Base-by-base conservation (phyloP, 768 basidiomycete species). In the Symmetrospora coprosmae region DNA sequence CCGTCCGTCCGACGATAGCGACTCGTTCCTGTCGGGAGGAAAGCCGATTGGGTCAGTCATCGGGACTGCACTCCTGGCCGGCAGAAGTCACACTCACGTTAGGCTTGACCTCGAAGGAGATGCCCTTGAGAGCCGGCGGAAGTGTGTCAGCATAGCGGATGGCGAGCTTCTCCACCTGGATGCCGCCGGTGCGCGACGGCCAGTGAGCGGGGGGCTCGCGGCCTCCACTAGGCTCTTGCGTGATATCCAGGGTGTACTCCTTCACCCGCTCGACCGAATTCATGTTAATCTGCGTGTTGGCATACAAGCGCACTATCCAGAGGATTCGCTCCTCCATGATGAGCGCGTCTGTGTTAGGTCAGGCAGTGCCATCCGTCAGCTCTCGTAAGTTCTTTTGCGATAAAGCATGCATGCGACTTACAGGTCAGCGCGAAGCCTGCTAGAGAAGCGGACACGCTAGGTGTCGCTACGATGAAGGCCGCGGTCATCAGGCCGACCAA, bases 251-350 rank as follows among this genome's bases (percentile, higher is more conserved):
- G 19, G 48, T 43, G 39, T 62, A 75, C 50, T 75, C 75, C 25
- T 68, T 64, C 1, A 75, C 66, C 1, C 75, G 68, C 63, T 75
- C 75, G 17, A 96, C 67, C 30, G 67, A 69, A 66, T 75, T 75
- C 64, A 72, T 60, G 45, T 66, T 64, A 35, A 70, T 65, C 45
- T 70, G 66, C 38, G 66, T 69, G 13, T 52, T 31, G 2, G 72
- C 70, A 45, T 71, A 74, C 7, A 75, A 65, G 6, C 74, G 66
- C 1, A 74, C 73, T 27, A 74, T 67, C 75, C 75, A 75, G n/a
- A 75, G 68, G 2, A 74, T 70, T 17, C 69, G 73, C 30, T 74
- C 74, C 35, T 71, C 72, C 59, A 73, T 43, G 31, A 58, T 27
- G 4, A 28, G 11, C 14, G 55, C 55, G 43, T 74, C 2, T 72